Conservation (phyloP, 306 rosid genomes). For the Luffa acutangula region DNA sequence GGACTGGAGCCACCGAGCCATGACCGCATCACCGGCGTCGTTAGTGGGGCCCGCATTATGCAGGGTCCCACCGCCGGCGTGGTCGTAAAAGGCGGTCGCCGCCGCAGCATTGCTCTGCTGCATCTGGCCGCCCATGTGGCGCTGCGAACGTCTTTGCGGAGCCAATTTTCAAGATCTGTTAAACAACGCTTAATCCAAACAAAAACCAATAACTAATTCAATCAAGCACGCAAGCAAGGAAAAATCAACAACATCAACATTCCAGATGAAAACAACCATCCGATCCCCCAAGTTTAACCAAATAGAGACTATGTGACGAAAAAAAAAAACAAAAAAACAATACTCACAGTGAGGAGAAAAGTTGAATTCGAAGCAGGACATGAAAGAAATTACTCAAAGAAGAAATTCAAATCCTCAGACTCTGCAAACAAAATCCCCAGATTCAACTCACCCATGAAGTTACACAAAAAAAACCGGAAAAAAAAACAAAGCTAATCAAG, state of each 20-base stretch:
- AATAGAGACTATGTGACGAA: background rate
- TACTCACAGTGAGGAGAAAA: constrained; percentile 59
- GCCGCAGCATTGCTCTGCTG: constrained; percentile 97
- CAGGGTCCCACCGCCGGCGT: constrained; percentile 49
- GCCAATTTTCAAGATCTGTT: constrained; percentile 96
- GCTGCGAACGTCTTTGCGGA: constrained; percentile 98
- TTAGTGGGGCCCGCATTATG: constrained; percentile 59
- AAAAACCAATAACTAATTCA: background rate
- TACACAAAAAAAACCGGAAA: background rate
- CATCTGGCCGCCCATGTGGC: constrained; percentile 99
- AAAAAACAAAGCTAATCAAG: background rate
- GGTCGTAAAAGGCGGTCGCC: constrained; percentile 78
- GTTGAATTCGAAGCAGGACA: constrained; percentile 45
- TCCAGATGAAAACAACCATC: background rate
- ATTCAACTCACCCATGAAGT: constrained; percentile 4
- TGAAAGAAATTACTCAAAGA: constrained; percentile 34
- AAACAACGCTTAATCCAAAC: constrained; percentile 36
- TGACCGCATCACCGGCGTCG: constrained; percentile 95
- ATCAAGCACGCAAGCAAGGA: background rate
- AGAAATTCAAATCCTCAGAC: constrained; percentile 28
- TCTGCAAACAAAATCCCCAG: constrained; percentile 22
- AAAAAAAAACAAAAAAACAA: background rate
- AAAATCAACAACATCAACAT: background rate
- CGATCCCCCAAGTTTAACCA: background rate
- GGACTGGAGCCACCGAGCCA: constrained; percentile 98